These are phyloP conservation scores for Sporisorium exsertum DNA, from an alignment of 1,284 basidiomycete genomes.

Conservation along the genomic window DNA sequence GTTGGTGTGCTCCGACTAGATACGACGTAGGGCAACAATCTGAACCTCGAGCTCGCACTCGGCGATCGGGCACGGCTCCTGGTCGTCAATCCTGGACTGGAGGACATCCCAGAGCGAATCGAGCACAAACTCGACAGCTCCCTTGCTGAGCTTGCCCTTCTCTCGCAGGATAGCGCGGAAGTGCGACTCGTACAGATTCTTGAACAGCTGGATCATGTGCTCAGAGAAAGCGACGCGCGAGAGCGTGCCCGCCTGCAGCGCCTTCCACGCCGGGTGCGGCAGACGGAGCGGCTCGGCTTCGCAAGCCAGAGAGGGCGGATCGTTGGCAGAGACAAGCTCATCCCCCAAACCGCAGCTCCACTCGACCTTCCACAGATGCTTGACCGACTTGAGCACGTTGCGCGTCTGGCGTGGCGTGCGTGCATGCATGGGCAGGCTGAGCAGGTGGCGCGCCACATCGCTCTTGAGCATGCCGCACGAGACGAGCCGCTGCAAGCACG, in stretches of 20 bases:
- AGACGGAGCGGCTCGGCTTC: conserved; percentile 63
- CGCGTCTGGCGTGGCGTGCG: conserved; percentile 69
- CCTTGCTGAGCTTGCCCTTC: conserved; percentile 67
- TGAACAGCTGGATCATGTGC: conserved; percentile 69
- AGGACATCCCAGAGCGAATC: conserved; percentile 70
- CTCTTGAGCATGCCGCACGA: conserved; percentile 70
- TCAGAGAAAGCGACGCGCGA: conserved; percentile 68
- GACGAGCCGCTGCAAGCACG: conserved; percentile 70
- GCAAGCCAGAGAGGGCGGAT: conserved; percentile 27
- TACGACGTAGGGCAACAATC: conserved; percentile 66
- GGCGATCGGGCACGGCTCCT: conserved; percentile 40
- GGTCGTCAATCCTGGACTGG: conserved; percentile 50
- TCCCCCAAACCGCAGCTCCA: conserved; percentile 66
- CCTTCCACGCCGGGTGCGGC: conserved; percentile 70
- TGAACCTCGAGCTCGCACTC: conserved; percentile 69
- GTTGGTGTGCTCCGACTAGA: conserved; percentile 12
- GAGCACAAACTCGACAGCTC: conserved; percentile 69
- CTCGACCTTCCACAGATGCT: conserved; percentile 69
- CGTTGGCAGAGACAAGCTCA: conserved; percentile 26
- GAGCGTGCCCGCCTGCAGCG: conserved; percentile 68
- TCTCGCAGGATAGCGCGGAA: conserved; percentile 69
- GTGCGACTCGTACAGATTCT: conserved; percentile 70
- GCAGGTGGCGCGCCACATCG: conserved; percentile 69
- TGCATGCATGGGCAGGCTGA: conserved; percentile 69
- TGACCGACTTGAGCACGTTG: conserved; percentile 68